These are phyloP conservation scores for Friedmanniomyces simplex DNA, from an alignment of 495 filamentous ascomycete genomes.

Conservation along the genomic window DNA sequence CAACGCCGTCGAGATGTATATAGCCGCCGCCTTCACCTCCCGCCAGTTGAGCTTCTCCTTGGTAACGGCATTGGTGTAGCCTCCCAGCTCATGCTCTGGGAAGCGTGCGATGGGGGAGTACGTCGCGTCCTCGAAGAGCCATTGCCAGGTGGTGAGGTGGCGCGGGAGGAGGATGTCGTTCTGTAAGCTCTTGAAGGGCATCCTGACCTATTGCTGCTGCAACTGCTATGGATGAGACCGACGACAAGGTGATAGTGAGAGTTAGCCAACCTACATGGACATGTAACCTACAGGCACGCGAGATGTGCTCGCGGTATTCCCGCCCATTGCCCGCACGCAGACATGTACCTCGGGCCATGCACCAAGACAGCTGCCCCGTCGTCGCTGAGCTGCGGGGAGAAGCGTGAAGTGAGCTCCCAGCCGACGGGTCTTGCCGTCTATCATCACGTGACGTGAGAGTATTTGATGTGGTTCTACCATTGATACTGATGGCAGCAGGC, in stretches of 20 bases:
- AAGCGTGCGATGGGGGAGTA: slow-evolving; percentile 36
- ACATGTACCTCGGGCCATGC: neutral
- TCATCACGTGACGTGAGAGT: too few relatives aligned
- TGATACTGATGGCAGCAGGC: too few relatives aligned
- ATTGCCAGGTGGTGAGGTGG: slow-evolving; percentile 47
- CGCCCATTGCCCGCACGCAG: neutral
- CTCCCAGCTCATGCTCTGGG: slow-evolving; percentile 32
- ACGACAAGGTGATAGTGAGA: too few relatives aligned
- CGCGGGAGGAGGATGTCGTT: slow-evolving; percentile 37
- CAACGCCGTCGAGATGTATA: slow-evolving; percentile 46
- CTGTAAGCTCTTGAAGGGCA: slow-evolving; percentile 35
- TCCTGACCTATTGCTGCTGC: slow-evolving; percentile 7
- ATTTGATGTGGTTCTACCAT: too few relatives aligned
- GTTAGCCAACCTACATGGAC: too few relatives aligned
- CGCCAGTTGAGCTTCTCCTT: slow-evolving; percentile 45
- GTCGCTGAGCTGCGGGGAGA: neutral
- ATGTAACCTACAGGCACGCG: too few relatives aligned
- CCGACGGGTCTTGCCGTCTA: too few relatives aligned
- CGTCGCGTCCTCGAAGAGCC: slow-evolving; percentile 44
- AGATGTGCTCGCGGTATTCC: too few relatives aligned
- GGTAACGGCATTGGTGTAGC: slow-evolving; percentile 47
- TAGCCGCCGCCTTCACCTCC: slow-evolving; percentile 41
- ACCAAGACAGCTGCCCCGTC: neutral
- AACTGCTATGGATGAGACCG: too few relatives aligned
- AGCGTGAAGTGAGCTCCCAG: neutral